Evolutionary conservation across 306 rosid species (phyloP), one percentile per base, ranked within the genome.

Genomic region (Macrotyloma uniflorum): DNA sequence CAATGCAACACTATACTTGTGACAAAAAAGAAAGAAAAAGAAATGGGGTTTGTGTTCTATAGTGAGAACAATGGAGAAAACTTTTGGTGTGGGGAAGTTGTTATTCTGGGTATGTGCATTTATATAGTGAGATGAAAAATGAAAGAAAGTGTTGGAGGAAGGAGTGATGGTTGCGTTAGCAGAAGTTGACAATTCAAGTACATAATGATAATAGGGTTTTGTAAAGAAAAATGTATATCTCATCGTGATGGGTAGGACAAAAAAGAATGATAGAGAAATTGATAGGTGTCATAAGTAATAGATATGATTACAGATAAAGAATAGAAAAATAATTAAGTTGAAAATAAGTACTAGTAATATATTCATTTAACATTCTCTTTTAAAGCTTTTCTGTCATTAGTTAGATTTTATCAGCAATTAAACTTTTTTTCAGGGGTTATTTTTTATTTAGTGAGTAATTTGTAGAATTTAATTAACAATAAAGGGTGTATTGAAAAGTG

Each of bases 111-210:
- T 7, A 53, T 18, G 66, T 2, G 18, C 35, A 24, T 71, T 55
- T 84, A 80, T 84, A 76, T 76, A 70, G 42, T 23, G 0, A 13
- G 59, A 70, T 4, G 51, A 68, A 38, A 70, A 47, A 54, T 5
- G 40, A 55, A 57, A 32, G 62, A 68, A 73, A 65, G 51, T 45
- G 70, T 45, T 32, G 23, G 71, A 77, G 83, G 83, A 67, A 74
- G 53, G 54, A 38, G 53, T 66, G 45, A 38, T 19, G 26, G 2
- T 4, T 0, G 62, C 45, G 83, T 73, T 32, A 8, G 61, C 3
- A 24, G 6, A 80, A 76, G 67, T 54, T 80, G 79, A 84, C 77
- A 80, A 78, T 23, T 70, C 7, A 18, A 51, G 69, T 76, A 70
- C 78, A n/a, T n/a, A n/a, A n/a, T n/a, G n/a, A n/a, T 42, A 16